Base-by-base conservation (phyloP, 179 eudicot species). In the Corrigiola litoralis region DNA sequence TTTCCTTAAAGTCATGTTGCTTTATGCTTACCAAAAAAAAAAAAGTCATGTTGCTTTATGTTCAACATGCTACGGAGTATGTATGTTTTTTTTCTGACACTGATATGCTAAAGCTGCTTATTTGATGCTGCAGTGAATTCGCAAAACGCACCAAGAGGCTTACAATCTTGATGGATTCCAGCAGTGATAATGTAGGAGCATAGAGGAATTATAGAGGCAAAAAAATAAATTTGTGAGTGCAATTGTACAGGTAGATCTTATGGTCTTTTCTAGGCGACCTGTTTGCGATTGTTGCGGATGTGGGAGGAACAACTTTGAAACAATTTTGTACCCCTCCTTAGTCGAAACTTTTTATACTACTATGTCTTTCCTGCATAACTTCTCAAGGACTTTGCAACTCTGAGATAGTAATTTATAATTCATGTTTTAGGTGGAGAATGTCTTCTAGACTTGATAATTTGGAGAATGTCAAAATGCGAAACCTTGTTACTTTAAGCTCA, bases 101-200 rank as follows among this genome's bases (percentile, higher is more conserved):
- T 60, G 25, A 64, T 23, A 38, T 71, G 44, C 24, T 41, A 7
- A 32, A 17, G 54, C 12, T 21, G 14, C 11, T 33, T 44, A 25
- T 47, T 42, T 34, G 20, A 21, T 32, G 36, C 51, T 70, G 79
- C 82, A 87, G 95, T 69, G 88, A 87, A n/a, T 87, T 87, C 37
- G 67, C 76, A 41, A 81, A 74, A 75, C 79, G 81, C 29, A 83
- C 82, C 38, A 85, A 72, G 77, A 81, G 87, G 68, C 54, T 85
- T 75, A 85, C 86, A 24, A 80, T 87, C 73, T 55, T 75, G 67
- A 77, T 61, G 84, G 86, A 77, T 65, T 74, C 84, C n/a, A 58
- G 83, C 69, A 74, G 81, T 10, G 78, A 86, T 73, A 78, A 80
- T 23, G 54, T 81, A 79, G 92, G 73, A 50, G 55, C 63, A 11